A percentile compares a stretch with the other conserved stretches of the same genome.
Conservation (phyloP, 169 alveolate genomes). For the Neospora caninum region DNA sequence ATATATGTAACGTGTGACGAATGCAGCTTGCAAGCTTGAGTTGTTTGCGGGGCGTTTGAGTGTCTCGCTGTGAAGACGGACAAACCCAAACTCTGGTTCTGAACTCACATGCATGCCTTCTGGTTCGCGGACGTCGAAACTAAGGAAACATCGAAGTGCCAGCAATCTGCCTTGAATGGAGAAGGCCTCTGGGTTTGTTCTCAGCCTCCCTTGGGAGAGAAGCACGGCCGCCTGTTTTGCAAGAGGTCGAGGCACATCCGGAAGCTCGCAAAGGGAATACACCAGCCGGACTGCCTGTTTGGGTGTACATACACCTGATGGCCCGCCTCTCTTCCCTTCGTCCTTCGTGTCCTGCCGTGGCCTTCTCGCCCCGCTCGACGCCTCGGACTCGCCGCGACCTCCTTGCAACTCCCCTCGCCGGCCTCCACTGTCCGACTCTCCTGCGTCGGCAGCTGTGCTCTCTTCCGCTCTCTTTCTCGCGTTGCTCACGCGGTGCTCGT, state of each 20-base stretch:
- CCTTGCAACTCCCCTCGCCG: too few species aligned
- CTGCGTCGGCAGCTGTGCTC: background rate
- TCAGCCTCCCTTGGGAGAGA: slow-evolving; percentile 16
- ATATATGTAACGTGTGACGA: too few species aligned
- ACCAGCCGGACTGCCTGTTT: background rate
- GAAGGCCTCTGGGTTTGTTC: background rate
- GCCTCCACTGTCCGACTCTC: too few species aligned
- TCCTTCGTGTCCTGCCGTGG: background rate
- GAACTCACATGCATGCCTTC: background rate
- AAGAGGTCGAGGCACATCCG: background rate
- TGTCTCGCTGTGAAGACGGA: too few species aligned
- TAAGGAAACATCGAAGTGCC: background rate
- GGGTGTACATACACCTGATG: background rate
- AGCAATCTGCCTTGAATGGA: slow-evolving; percentile 7
- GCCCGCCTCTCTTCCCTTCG: background rate
- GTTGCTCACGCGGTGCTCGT: too few species aligned
- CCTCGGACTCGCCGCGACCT: too few species aligned
- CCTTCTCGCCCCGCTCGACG: background rate
- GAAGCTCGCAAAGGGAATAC: background rate
- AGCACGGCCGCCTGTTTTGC: background rate
- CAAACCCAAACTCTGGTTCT: too few species aligned
- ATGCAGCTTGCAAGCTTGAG: background rate
- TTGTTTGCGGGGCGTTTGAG: background rate
- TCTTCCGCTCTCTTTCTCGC: background rate
- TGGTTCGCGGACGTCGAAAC: background rate